phyloP scores from a whole-genome alignment of 176 grass and related monocot species.

The Secale cereale region DNA sequence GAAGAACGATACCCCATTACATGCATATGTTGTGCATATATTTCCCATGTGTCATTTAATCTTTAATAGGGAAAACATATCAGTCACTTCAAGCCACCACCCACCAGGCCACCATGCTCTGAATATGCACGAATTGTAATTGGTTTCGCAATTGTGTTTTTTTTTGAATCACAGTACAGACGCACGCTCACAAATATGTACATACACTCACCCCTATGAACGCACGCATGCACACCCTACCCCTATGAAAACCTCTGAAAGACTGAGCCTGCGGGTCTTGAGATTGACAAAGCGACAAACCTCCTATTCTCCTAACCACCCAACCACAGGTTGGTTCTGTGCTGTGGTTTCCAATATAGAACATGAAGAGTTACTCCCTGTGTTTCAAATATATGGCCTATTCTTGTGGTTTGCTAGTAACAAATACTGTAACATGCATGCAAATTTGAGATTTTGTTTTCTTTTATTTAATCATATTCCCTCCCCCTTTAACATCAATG shows the following conservation, averaged over 20 bases:
- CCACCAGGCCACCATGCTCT: neutral
- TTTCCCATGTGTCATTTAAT: neutral
- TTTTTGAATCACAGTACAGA: too few species aligned
- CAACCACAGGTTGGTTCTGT: neutral
- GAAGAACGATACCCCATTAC: constrained; percentile 11
- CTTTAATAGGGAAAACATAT: neutral
- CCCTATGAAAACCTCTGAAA: too few species aligned
- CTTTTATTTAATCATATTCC: neutral
- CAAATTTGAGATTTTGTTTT: neutral
- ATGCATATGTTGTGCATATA: constrained; percentile 7
- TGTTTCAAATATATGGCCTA: neutral
- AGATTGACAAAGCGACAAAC: too few species aligned
- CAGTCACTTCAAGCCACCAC: neutral
- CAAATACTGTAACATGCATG: neutral
- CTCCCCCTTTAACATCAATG: neutral
- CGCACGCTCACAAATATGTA: too few species aligned
- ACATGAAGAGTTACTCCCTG: neutral
- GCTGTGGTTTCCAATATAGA: constrained; percentile 7
- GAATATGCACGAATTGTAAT: neutral
- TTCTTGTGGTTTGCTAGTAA: neutral
- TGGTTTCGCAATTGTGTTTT: constrained; percentile 2
- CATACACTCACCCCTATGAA: too few species aligned
- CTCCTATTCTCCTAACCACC: too few species aligned
- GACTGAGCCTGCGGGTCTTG: too few species aligned
- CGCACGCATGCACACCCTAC: too few species aligned